These are phyloP conservation scores for Populus hybrid DNA, from an alignment of 441 rosid species.

Conservation along the genomic window DNA sequence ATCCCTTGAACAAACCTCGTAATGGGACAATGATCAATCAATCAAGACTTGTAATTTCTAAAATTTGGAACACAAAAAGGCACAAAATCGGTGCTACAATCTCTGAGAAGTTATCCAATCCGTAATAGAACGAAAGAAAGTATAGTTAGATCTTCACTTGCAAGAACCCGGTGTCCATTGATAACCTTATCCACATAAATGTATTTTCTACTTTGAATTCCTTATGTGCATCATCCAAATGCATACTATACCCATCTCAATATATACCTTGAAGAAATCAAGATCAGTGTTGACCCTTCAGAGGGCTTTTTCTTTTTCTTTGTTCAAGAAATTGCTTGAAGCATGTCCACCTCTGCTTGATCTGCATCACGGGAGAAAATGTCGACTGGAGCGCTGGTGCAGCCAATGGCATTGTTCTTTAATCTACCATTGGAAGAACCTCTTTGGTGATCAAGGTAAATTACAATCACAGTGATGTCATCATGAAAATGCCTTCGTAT, in stretches of 20 bases:
- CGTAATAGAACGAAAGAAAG: slow-evolving; percentile 4
- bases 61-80: not conserved
- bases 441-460: slow-evolving; percentile 61
- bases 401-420: slow-evolving; percentile 30
- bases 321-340: slow-evolving; percentile 20
- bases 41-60: not conserved
- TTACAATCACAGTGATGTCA: slow-evolving; percentile 72
- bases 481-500: slow-evolving; percentile 79
- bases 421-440: slow-evolving; percentile 21
- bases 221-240: not conserved
- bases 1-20: not conserved
- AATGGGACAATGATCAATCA: not conserved
- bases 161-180: slow-evolving; percentile 15
- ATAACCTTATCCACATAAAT: not conserved
- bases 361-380: slow-evolving; percentile 54
- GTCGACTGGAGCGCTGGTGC: slow-evolving; percentile 60
- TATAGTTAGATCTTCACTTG: slow-evolving; percentile 25
- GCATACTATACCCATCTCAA: not conserved
- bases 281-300: slow-evolving; percentile 1
- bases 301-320: not conserved
- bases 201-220: not conserved
- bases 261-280: not conserved
- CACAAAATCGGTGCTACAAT: slow-evolving; percentile 3
- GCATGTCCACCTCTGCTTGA: slow-evolving; percentile 37
- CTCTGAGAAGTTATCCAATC: not conserved